A percentile compares a stretch with the other conserved stretches of the same genome.
Evolutionary conservation across 805 yeast genomes (phyloP).

Genomic region (Spencermartinsiella europaea): DNA sequence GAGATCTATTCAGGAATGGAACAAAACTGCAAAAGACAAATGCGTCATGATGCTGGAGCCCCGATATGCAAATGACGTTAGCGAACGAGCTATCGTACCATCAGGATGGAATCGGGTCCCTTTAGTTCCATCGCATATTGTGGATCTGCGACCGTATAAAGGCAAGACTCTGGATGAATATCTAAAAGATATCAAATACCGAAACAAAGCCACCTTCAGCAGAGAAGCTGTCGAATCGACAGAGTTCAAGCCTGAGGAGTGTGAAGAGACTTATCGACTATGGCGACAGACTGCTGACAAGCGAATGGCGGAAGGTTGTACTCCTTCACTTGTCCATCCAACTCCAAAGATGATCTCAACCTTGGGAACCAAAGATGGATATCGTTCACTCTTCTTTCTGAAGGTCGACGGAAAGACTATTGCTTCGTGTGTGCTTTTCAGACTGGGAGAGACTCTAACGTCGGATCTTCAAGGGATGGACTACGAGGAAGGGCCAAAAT

Average conservation of each 20-base stretch:
- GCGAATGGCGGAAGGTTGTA: constrained; percentile 35
- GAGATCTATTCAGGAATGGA: constrained; percentile 37
- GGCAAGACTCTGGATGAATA: constrained; percentile 34
- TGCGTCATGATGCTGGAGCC: constrained; percentile 39
- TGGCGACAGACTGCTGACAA: constrained; percentile 39
- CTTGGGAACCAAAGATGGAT: constrained; percentile 28
- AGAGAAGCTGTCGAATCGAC: constrained; percentile 31
- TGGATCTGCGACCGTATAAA: constrained; percentile 36
- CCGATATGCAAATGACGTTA: constrained; percentile 31
- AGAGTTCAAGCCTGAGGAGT: constrained; percentile 32
- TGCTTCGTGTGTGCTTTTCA: constrained; percentile 40
- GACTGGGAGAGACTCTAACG: constrained; percentile 42
- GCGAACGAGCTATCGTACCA: constrained; percentile 34
- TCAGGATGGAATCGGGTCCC: constrained; percentile 36
- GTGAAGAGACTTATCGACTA: constrained; percentile 31
- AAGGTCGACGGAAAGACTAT: constrained; percentile 35
- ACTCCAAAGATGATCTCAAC: constrained; percentile 29
- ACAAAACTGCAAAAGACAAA: constrained; percentile 25
- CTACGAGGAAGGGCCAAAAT: constrained; percentile 36
- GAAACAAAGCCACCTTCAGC: constrained; percentile 36
- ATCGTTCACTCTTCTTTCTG: constrained; percentile 35
- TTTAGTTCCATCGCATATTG: constrained; percentile 38
- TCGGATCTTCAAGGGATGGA: constrained; percentile 42
- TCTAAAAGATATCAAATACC: constrained; percentile 39
- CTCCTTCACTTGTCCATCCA: constrained; percentile 37